Evolutionary conservation across 2,329 filamentous ascomycete species (phyloP), one percentile per base, ranked within the genome.

Genomic region (Bipolaris sorokiniana): DNA sequence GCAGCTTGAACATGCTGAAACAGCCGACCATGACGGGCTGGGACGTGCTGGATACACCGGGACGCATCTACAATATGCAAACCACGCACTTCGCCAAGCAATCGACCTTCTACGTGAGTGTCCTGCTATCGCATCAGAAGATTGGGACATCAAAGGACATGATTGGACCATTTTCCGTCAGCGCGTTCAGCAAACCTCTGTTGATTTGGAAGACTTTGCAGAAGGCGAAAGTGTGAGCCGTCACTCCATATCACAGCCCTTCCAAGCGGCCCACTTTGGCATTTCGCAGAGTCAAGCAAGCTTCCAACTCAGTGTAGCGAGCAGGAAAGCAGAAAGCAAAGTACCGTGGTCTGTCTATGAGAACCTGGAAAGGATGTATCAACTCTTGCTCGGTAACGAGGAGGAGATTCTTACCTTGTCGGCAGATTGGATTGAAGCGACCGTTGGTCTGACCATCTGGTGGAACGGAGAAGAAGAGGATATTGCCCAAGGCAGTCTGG

Each of bases 301-400:
- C 76, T 87, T 80, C 68, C 87, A 88, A 5, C 87, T 90, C 51
- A 85, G 83, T 75, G 89, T 83, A 78, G 89, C 77, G 73, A 91
- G 80, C 50, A 81, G 84, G 47, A 90, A 89, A 76, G 92, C 92
- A 1, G 90, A 93, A 68, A 96, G 91, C 70, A 88, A 89, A 65
- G 89, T 97, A 33, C 94, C 93, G 0, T 97, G 91, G 90, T 87
- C 90, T 22, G 87, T 98, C 26, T 97, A 96, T 73, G 89, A 97
- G 71, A 92, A 90, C 65, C 80, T 98, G 51, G 86, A 89, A 64
- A 87, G 87, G 11, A 79, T 97, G 5, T 97, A 97, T 73, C 88
- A 88, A 33, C 88, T 96, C 58, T 79, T 96, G 1, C 83, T 95
- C 4, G 93, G 94, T 34, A 86, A 90, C 62, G 83, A 87, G 9